Base-by-base conservation (phyloP, 192 early-diverging fungal species). In the Entomortierella lignicola region DNA sequence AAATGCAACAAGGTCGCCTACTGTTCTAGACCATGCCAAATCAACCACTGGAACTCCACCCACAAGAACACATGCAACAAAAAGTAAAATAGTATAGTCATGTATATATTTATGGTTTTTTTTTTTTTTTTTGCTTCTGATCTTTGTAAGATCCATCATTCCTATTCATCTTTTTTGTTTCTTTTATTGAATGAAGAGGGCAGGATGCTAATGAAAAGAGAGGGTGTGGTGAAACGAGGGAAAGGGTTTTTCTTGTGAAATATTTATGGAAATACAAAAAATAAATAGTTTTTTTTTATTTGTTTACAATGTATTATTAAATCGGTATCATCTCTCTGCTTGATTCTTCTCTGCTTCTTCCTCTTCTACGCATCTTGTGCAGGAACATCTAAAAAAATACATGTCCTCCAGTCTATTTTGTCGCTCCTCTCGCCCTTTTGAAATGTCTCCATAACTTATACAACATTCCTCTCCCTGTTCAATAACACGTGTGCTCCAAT, bases 341-440 rank as follows among this genome's bases (percentile, higher is more conserved):
- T 59, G 1, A 10, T 1, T 34, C 21, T 34, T 30, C 55, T 21
- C 18, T 29, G 39, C 7, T 50, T 41, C 37, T 65, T 37, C 51
- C 12, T 32, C 90, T 48, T 81, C 65, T 21, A 69, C 32, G 63
- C 91, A 92, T 48, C 85, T 67, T 15, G 62, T 54, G 60, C 91
- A 92, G n/a, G 66, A 55, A 50, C 91, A 92, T 25, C 53, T 48
- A 63, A 92, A 92, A 56, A 89, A 85, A 34, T 90, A 92, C 63
- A 90, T 69, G n/a, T 90, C 83, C 3, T 63, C 55, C 8, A 92
- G 65, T 30, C 89, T 71, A 3, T 21, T 25, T 25, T 81, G 73
- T 26, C 91, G 67, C 13, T 85, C 85, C 1, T 58, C 30, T 11
- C 81, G 56, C 0, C 69, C 43, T 13, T 82, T 83, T 15, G 79